Conservation (phyloP, 805 yeast genomes). For the Alloascoidea hylecoeti region DNA sequence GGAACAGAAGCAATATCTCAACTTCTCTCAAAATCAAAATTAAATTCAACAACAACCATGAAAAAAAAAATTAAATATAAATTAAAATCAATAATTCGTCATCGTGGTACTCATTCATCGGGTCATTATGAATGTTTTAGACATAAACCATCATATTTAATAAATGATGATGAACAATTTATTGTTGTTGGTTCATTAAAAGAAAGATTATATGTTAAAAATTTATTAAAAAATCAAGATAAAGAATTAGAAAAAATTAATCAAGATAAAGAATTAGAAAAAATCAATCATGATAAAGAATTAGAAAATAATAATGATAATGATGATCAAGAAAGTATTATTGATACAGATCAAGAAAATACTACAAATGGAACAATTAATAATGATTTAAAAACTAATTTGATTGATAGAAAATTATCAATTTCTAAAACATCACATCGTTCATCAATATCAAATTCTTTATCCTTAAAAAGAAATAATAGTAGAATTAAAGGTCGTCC, state of each 20-base stretch:
- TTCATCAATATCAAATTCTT: no score
- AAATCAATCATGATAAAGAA: neutral
- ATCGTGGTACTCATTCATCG: slow-evolving; percentile 74
- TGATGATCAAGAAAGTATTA: neutral
- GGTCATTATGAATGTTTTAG: slow-evolving; percentile 91
- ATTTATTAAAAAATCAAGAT: neutral
- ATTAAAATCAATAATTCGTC: slow-evolving; percentile 64
- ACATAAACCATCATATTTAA: slow-evolving; percentile 44
- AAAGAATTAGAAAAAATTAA: slow-evolving; percentile 2
- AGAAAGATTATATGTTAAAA: neutral
- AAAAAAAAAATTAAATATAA: slow-evolving; percentile 30
- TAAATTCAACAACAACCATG: slow-evolving; percentile 21
- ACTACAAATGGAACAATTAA: neutral
- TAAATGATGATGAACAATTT: slow-evolving; percentile 12
- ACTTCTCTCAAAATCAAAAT: slow-evolving; percentile 11
- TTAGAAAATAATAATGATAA: slow-evolving; percentile 1
- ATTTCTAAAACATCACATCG: no score
- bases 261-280: neutral
- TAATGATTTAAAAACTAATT: neutral
- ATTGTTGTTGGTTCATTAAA: neutral
- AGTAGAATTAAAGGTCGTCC: neutral
- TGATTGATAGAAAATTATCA: no score
- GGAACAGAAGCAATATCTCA: neutral
- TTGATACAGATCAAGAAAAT: neutral
- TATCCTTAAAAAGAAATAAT: neutral